phyloP scores from a whole-genome alignment of 2,329 filamentous ascomycete genomes.

The Rhynchosporium secalis region DNA sequence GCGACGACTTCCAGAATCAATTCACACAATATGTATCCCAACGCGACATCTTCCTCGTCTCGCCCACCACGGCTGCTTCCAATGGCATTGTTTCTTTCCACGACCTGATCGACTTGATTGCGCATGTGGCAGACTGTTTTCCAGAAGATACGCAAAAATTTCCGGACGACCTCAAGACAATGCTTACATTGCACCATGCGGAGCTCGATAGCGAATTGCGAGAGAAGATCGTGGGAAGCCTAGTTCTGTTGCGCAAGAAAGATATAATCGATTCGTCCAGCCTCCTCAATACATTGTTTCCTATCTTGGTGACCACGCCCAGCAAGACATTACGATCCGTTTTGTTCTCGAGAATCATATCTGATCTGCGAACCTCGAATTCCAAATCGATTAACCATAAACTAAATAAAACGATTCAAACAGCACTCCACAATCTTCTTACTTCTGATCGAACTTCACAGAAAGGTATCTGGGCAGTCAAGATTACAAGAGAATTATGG shows the following conservation, averaged over 20 bases:
- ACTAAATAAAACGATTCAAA: constrained; percentile 90
- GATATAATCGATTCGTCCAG: constrained; percentile 84
- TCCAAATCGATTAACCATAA: constrained; percentile 86
- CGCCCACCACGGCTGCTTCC: constrained; percentile 74
- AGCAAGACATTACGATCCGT: constrained; percentile 85
- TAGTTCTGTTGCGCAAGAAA: constrained; percentile 86
- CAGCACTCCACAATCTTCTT: constrained; percentile 87
- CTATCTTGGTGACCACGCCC: constrained; percentile 85
- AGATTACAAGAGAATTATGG: constrained; percentile 93
- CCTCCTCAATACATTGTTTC: constrained; percentile 89
- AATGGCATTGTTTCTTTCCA: constrained; percentile 81
- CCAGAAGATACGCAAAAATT: constrained; percentile 77
- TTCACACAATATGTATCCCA: constrained; percentile 91
- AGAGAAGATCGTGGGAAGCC: constrained; percentile 90
- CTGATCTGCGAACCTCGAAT: constrained; percentile 86
- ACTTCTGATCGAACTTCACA: constrained; percentile 81
- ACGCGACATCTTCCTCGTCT: constrained; percentile 85
- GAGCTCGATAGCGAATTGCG: constrained; percentile 80
- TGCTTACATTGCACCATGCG: constrained; percentile 80
- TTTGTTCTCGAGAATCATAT: constrained; percentile 87
- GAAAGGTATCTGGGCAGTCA: constrained; percentile 93
- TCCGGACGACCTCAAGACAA: constrained; percentile 75
- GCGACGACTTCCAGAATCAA: constrained; percentile 83
- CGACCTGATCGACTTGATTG: constrained; percentile 89
- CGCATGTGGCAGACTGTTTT: constrained; percentile 93